A percentile compares a stretch with the other conserved stretches of the same genome.
Evolutionary conservation across 208 protist genomes (phyloP).

Genomic region (Leishmania major): DNA sequence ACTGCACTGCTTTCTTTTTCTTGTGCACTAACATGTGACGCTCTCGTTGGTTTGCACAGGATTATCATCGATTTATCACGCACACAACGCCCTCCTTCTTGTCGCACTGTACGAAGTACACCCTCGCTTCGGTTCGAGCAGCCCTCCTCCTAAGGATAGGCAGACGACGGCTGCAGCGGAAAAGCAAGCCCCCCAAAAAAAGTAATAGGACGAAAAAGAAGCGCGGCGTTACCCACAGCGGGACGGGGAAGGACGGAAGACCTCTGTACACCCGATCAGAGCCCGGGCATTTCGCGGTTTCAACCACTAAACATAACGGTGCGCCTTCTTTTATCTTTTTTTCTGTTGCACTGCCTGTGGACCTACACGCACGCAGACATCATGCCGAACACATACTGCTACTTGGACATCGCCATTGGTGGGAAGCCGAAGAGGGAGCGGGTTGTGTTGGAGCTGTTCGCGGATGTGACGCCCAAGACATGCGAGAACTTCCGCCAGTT

Average conservation of each 20-base stretch:
- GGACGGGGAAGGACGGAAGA: not conserved
- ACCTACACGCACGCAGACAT: not conserved
- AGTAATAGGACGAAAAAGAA: not conserved
- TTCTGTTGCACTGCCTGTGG: not conserved
- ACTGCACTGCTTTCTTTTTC: not conserved
- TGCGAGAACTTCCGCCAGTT: constrained; percentile 95
- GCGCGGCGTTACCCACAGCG: not conserved
- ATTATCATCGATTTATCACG: constrained; percentile 5
- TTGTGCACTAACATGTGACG: not conserved
- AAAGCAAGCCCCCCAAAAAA: not conserved
- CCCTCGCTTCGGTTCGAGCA: not conserved
- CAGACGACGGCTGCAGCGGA: not conserved
- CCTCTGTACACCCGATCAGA: not conserved
- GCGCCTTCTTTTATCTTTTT: not conserved
- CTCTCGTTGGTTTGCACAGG: constrained; percentile 3
- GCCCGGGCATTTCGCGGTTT: not conserved
- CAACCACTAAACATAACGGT: not conserved
- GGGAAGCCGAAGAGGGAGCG: constrained; percentile 69
- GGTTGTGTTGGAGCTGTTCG: constrained; percentile 93
- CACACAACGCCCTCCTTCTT: not conserved
- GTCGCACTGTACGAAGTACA: not conserved
- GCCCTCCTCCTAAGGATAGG: not conserved
- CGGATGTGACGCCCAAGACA: constrained; percentile 93
- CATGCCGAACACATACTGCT: constrained; percentile 70
- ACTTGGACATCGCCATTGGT: constrained; percentile 87